Conservation (phyloP, 176 grass and related monocot genomes). For the Ampelocalamus luodianensis region DNA sequence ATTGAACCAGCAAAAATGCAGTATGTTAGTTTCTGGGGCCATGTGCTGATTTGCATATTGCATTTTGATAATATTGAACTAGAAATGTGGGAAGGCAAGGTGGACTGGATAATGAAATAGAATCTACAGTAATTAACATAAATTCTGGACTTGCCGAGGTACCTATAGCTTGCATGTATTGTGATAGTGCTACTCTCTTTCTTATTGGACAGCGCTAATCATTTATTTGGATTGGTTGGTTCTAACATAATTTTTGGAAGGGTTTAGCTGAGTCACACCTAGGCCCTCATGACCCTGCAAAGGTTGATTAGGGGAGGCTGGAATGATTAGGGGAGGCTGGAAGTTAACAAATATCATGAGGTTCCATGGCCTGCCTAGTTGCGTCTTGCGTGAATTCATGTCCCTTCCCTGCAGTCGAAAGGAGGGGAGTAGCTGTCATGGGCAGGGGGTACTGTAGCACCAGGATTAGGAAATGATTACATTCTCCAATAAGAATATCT, state of each 20-base stretch:
- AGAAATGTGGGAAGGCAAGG: background rate
- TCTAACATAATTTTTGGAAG: background rate
- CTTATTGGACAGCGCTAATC: background rate
- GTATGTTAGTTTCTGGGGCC: background rate
- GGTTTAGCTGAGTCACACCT: background rate
- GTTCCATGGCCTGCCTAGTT: background rate
- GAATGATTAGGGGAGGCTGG: no score
- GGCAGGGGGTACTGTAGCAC: no score
- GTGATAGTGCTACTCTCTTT: background rate
- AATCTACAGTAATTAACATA: background rate
- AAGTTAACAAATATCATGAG: background rate
- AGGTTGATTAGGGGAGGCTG: background rate
- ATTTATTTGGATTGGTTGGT: slow-evolving; percentile 10
- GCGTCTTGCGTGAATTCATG: background rate
- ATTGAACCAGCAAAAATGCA: background rate
- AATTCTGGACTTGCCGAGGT: background rate
- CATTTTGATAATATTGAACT: slow-evolving; percentile 23
- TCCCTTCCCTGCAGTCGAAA: no score
- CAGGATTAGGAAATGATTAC: no score
- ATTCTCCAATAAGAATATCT: no score
- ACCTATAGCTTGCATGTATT: background rate
- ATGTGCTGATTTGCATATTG: slow-evolving; percentile 4
- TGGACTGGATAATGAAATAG: background rate
- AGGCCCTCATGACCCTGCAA: background rate
- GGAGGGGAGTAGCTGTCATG: no score